Conservation (phyloP, 495 filamentous ascomycete species). For the Penicillium silybi region DNA sequence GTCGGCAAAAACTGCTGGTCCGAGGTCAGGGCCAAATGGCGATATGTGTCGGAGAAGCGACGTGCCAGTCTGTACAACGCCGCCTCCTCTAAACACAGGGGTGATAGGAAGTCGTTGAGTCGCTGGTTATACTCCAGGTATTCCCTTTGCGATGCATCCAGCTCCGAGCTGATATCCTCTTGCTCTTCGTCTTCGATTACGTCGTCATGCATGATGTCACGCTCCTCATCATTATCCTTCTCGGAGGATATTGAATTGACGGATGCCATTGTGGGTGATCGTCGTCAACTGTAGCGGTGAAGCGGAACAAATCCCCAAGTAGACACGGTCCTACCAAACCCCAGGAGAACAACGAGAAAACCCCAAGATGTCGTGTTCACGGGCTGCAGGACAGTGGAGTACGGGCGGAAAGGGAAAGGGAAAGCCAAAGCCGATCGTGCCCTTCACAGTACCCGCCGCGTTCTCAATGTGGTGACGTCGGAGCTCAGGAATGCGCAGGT, state of each 20-base stretch:
- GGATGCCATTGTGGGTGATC: conserved; percentile 25
- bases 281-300: neutral
- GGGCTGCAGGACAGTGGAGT: too few species aligned
- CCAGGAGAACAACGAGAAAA: too few species aligned
- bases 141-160: conserved; percentile 31
- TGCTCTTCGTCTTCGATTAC: conserved; percentile 39
- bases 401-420: neutral
- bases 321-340: neutral
- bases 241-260: conserved; percentile 26
- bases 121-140: conserved; percentile 28
- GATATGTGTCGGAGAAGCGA: conserved; percentile 58
- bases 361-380: neutral
- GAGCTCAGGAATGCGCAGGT: conserved; percentile 15
- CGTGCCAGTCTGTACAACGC: conserved; percentile 57
- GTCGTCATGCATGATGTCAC: conserved; percentile 34
- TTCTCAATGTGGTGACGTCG: conserved; percentile 15
- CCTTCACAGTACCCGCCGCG: conserved; percentile 13
- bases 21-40: conserved; percentile 60
- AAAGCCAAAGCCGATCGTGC: neutral
- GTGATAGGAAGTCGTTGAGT: conserved; percentile 39
- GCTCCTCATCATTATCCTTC: conserved; percentile 34
- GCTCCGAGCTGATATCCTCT: conserved; percentile 29
- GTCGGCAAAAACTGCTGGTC: conserved; percentile 73
- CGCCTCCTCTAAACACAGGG: conserved; percentile 37
- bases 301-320: neutral